Evolutionary conservation across 495 filamentous ascomycete genomes (phyloP).

Genomic region (Tuber magnatum): DNA sequence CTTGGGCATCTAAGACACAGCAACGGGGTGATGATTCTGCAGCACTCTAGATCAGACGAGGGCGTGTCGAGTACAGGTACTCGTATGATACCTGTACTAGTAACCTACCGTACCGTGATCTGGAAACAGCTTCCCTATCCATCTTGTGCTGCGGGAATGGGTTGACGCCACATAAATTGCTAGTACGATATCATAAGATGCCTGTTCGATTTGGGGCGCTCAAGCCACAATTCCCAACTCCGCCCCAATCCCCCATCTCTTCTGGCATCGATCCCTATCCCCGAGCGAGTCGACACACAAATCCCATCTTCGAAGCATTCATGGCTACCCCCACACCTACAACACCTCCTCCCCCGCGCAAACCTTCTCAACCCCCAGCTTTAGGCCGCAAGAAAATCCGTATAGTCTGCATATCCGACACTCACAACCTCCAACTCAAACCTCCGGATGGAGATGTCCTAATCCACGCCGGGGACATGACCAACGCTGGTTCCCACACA

Average conservation of each 20-base stretch:
- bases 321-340: background rate
- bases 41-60: background rate
- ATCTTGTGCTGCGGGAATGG: too few species aligned
- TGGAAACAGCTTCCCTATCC: too few species aligned
- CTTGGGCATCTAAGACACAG: background rate
- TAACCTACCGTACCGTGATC: too few species aligned
- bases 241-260: background rate
- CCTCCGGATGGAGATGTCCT: conserved; percentile 76
- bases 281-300: background rate
- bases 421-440: conserved; percentile 57
- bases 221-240: background rate
- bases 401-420: conserved; percentile 84
- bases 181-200: too few species aligned
- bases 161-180: too few species aligned
- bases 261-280: background rate
- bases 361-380: background rate
- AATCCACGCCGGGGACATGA: conserved; percentile 83
- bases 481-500: conserved; percentile 59
- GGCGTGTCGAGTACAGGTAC: too few species aligned
- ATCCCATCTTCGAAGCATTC: background rate
- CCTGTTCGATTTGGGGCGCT: background rate
- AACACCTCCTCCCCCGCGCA: background rate
- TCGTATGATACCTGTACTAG: too few species aligned
- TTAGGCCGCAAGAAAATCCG: conserved; percentile 19
- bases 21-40: background rate